These are phyloP conservation scores for Xylariales sp. DNA, from an alignment of 2,329 filamentous ascomycete genomes.

Conservation along the genomic window DNA sequence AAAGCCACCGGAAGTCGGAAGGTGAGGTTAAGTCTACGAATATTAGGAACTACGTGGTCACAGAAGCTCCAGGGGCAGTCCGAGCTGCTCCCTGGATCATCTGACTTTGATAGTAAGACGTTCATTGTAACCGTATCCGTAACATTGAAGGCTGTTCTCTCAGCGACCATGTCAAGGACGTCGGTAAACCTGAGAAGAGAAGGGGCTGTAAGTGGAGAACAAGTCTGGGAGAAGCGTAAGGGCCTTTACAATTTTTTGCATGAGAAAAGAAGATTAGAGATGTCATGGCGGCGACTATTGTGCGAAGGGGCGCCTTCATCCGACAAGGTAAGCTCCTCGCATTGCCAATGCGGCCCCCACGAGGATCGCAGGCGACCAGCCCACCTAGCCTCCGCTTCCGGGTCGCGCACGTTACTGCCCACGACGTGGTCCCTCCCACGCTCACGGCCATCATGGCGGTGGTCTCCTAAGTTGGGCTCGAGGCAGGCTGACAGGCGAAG, in stretches of 20 bases:
- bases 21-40: not conserved
- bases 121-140: not conserved
- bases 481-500: slow-evolving; percentile 5
- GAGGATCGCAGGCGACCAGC: slow-evolving; percentile 4
- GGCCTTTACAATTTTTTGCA: not conserved
- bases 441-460: slow-evolving; percentile 2
- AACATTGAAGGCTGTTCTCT: not conserved
- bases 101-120: not conserved
- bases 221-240: not conserved
- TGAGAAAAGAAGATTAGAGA: not conserved
- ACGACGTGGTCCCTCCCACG: not conserved
- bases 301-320: not conserved
- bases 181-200: not conserved
- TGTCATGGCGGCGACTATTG: not conserved
- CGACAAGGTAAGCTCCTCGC: not conserved
- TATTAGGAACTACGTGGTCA: not conserved
- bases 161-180: not conserved
- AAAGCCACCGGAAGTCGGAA: slow-evolving; percentile 4
- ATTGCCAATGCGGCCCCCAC: slow-evolving; percentile 17
- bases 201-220: no score
- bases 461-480: slow-evolving; percentile 6
- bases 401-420: not conserved
- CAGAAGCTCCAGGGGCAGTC: not conserved
- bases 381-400: not conserved
- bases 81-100: not conserved